These are phyloP conservation scores for Geotrichum cucujoidarum DNA, from an alignment of 1,139 yeast species.

Conservation along the genomic window DNA sequence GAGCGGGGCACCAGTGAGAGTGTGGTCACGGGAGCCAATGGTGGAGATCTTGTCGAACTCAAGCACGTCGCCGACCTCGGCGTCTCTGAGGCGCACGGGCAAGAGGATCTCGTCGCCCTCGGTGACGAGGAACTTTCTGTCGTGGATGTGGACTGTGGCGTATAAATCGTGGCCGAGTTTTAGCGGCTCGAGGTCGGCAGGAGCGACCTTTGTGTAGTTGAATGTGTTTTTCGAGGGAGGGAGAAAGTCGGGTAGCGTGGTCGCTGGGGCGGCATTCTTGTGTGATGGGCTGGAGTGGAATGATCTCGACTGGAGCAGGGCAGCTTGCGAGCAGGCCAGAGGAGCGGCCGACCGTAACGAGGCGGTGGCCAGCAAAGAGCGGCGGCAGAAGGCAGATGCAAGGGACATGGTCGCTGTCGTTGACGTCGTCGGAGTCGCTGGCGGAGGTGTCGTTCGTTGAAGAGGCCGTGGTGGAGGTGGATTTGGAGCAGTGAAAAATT, in stretches of 20 bases:
- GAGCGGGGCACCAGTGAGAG: slow-evolving; percentile 50
- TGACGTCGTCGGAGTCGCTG: background rate
- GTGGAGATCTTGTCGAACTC: slow-evolving; percentile 69
- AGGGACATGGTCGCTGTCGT: slow-evolving; percentile 3
- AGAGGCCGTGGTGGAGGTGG: no score
- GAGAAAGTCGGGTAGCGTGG: slow-evolving; percentile 18
- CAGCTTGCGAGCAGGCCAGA: background rate
- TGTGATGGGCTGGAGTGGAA: slow-evolving; percentile 6
- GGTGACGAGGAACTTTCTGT: slow-evolving; percentile 83
- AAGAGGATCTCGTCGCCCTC: slow-evolving; percentile 79
- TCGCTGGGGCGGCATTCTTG: slow-evolving; percentile 1
- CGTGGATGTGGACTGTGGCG: slow-evolving; percentile 78
- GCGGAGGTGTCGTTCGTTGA: no score
- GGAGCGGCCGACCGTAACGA: background rate
- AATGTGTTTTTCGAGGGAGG: slow-evolving; percentile 18
- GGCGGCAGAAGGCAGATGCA: background rate
- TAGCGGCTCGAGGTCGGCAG: slow-evolving; percentile 47
- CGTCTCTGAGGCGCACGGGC: slow-evolving; percentile 71
- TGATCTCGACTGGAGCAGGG: slow-evolving; percentile 4
- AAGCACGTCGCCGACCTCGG: slow-evolving; percentile 74
- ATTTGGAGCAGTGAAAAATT: background rate
- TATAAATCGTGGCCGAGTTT: slow-evolving; percentile 62
- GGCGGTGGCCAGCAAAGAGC: background rate
- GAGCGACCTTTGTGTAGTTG: slow-evolving; percentile 12
- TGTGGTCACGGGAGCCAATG: slow-evolving; percentile 80